Evolutionary conservation across 2,329 filamentous ascomycete genomes (phyloP), one percentile per base, ranked within the genome.

Genomic region (Colletotrichum coccodes): DNA sequence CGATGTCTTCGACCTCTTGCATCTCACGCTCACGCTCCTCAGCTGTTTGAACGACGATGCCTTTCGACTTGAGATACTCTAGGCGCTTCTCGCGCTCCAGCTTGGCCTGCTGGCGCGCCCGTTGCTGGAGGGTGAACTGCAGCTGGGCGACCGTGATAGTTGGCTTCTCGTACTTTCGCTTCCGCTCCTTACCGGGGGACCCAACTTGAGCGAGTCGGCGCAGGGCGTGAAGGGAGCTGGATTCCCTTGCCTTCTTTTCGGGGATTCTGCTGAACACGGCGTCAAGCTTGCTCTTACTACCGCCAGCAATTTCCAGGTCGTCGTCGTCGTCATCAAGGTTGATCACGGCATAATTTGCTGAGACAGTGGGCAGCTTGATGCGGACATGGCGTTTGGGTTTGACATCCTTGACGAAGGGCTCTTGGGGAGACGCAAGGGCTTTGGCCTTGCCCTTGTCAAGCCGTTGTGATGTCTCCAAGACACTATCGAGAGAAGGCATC

Each of bases 11-110:
- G 14, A 97, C 90, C 68, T 95, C 90, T 65, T 92, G 90, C 78
- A 94, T 89, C 77, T 97, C 92, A 38, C 89, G 89, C 76, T 95
- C 92, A 23, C 93, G 90, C 78, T 99, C 95, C 79, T 98, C 95
- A 2, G 91, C 89, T 0, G 93, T 97, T 78, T 95, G 92, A 21
- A 98, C 85, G 28, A 92, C 83, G 30, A 98, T 87, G 8, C 96
- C 96, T 79, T 92, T 94, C 12, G 92, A 91, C 75, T 89, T 90
- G 46, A 99, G 86, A 73, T 91, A 87, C 64, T 94, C 90, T 23
- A 98, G 86, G 63, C 91, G 91, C 72, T 93, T 91, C 68, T 93
- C 89, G 60, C 94, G 90, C 77, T 96, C 94, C 47, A 88, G 80
- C 69, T 90, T 90, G 50, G 94, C 95, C 79, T 99, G 96, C 69